Evolutionary conservation across 495 filamentous ascomycete species (phyloP), one percentile per base, ranked within the genome.

Genomic region (Aspergillus sclerotiicarbonarius): DNA sequence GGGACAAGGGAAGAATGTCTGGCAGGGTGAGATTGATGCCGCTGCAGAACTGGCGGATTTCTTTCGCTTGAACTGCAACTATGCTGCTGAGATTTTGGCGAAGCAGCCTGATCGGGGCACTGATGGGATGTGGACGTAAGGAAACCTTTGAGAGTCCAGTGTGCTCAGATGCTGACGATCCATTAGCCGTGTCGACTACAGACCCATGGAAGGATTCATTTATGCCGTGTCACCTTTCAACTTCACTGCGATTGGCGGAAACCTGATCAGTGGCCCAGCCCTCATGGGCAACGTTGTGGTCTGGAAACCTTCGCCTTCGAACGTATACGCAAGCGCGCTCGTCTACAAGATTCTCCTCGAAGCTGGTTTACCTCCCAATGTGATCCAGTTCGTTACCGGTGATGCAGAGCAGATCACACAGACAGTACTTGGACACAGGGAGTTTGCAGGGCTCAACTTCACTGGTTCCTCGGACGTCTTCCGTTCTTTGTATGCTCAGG

Each of bases 11-110:
- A 98, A 98, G 80, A 97, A 96, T 68, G 88, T 90, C 18, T 97
- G 92, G 91, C 93, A 98, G 69, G 93, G 90, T 45, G 93, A 98
- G 79, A 96, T 97, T 61, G 93, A 98, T 74, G 86, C 92, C 19
- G 92, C 92, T 2, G 92, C 93, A 1, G 93, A 98, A 72, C 73
- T 96, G 54, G 87, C 85, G 55, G 92, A 98, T 69, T 98, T 98
- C 75, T 78, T 96, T 53, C 82, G 88, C 54, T 91, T 90, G 74
- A 92, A 89, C 70, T 88, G 90, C 57, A 80, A 87, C 60, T 90
- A 83, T 65, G 89, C 88, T 12, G 85, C 90, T 57, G 86, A 91
- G 71, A 70, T 92, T 39, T 86, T 90, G 64, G 84, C 84, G 52
- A 83, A 85, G 63, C 89, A 92, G 70, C 89, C 89, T 74, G 87